phyloP scores from a whole-genome alignment of 169 alveolate species.

The Plasmodium vinckei region DNA sequence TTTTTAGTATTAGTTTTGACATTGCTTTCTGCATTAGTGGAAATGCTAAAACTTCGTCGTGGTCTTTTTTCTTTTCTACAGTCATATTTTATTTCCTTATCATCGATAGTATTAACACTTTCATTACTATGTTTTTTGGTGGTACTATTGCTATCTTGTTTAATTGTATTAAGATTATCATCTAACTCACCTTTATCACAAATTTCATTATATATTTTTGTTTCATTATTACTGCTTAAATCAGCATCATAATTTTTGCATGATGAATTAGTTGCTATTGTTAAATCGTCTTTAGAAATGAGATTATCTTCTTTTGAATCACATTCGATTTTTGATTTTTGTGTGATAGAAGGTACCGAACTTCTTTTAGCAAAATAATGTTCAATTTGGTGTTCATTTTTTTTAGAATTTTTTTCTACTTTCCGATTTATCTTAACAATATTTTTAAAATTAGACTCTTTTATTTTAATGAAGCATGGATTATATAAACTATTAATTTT shows the following conservation, averaged over 20 bases:
- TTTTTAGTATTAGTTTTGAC: constrained; percentile 16
- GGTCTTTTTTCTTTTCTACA: constrained; percentile 30
- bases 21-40: neutral
- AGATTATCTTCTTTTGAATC: constrained; percentile 7
- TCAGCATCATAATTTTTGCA: constrained; percentile 3
- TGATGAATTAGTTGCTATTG: neutral
- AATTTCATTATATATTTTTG: neutral
- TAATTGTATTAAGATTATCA: neutral
- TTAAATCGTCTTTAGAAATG: constrained; percentile 8
- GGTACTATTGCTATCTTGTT: neutral
- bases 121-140: neutral
- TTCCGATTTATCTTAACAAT: constrained; percentile 7
- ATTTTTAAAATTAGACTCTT: constrained; percentile 23
- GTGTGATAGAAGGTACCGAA: neutral
- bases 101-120: neutral
- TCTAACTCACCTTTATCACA: neutral
- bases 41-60: neutral
- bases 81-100: constrained; percentile 5
- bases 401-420: constrained; percentile 18
- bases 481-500: constrained; percentile 38
- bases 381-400: constrained; percentile 50
- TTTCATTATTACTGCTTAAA: neutral
- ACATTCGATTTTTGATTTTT: constrained; percentile 23
- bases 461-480: constrained; percentile 49
- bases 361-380: constrained; percentile 37